Conservation (phyloP, 2,329 filamentous ascomycete genomes). For the Exophiala bonariae region DNA sequence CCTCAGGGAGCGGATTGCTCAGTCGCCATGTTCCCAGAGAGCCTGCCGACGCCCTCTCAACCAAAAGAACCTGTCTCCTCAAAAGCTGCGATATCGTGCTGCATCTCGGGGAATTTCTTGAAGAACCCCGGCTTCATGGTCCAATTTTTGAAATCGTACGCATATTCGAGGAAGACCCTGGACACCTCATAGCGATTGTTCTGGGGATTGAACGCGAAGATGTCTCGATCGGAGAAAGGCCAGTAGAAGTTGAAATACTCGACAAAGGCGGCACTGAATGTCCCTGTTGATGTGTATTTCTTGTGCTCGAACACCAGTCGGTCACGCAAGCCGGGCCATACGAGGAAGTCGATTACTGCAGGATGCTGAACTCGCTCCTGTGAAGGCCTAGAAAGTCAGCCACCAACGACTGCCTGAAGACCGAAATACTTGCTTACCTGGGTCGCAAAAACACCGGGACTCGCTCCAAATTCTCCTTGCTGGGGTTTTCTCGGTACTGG, state of each 20-base stretch:
- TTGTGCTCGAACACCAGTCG: slow-evolving; percentile 27
- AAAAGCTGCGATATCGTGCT: slow-evolving; percentile 24
- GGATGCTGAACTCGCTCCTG: slow-evolving; percentile 27
- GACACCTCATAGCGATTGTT: slow-evolving; percentile 19
- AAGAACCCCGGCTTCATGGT: slow-evolving; percentile 28
- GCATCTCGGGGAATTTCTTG: slow-evolving; percentile 26
- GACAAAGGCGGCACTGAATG: slow-evolving; percentile 25
- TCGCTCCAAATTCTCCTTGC: slow-evolving; percentile 23
- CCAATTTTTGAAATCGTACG: slow-evolving; percentile 27
- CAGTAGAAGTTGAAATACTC: slow-evolving; percentile 28
- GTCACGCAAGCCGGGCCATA: slow-evolving; percentile 25
- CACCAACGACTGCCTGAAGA: neutral
- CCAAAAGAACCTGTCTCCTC: no score
- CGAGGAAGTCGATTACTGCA: slow-evolving; percentile 26
- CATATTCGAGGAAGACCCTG: slow-evolving; percentile 22
- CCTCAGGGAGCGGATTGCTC: no score
- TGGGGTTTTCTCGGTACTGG: slow-evolving; percentile 23
- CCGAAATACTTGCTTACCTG: slow-evolving; percentile 7
- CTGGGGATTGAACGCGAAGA: slow-evolving; percentile 19
- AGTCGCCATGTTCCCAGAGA: no score
- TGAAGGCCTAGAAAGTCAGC: slow-evolving; percentile 12
- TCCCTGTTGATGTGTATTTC: slow-evolving; percentile 23
- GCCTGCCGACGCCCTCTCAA: no score
- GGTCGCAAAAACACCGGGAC: slow-evolving; percentile 23
- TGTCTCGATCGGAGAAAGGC: slow-evolving; percentile 24